Evolutionary conservation across 1,139 yeast species (phyloP).

Genomic region (Hyphopichia fennica): DNA sequence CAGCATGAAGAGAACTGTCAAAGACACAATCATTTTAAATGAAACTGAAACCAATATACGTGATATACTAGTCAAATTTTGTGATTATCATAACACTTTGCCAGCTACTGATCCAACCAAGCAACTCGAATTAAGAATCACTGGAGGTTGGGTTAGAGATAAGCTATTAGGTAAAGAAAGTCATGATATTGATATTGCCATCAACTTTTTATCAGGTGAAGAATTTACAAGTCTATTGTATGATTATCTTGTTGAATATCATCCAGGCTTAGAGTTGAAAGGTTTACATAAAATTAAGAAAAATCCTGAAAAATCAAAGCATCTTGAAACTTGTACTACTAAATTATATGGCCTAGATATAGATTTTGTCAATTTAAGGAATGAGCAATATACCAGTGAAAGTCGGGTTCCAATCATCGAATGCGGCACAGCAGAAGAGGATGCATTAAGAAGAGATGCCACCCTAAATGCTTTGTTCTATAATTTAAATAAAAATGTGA

Average conservation of each 20-base stretch:
- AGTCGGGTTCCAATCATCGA: slow-evolving; percentile 77
- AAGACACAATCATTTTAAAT: slow-evolving; percentile 33
- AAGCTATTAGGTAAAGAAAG: slow-evolving; percentile 77
- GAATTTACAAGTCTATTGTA: slow-evolving; percentile 73
- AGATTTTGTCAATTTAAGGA: slow-evolving; percentile 89
- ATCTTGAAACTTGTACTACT: slow-evolving; percentile 94
- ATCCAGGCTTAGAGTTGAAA: slow-evolving; percentile 45
- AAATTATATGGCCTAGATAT: slow-evolving; percentile 76
- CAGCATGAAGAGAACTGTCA: slow-evolving; percentile 20
- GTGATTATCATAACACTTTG: slow-evolving; percentile 30
- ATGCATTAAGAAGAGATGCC: slow-evolving; percentile 92
- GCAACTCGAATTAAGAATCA: slow-evolving; percentile 63
- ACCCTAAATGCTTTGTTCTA: slow-evolving; percentile 89
- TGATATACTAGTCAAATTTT: slow-evolving; percentile 44
- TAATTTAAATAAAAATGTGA: slow-evolving; percentile 62
- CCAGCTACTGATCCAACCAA: slow-evolving; percentile 10
- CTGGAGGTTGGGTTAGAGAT: slow-evolving; percentile 99
- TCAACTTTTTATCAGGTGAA: slow-evolving; percentile 81
- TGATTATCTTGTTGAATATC: slow-evolving; percentile 46
- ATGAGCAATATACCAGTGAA: slow-evolving; percentile 78
- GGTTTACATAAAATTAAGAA: slow-evolving; percentile 79
- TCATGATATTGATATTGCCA: slow-evolving; percentile 89
- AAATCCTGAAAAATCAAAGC: slow-evolving; percentile 95
- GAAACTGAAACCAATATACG: slow-evolving; percentile 51
- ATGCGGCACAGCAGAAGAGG: slow-evolving; percentile 90